Percentiles rank a stretch among this genome's conserved stretches.
Evolutionary conservation across 2,329 filamentous ascomycete genomes (phyloP).

Genomic region (Shiraia sp.): DNA sequence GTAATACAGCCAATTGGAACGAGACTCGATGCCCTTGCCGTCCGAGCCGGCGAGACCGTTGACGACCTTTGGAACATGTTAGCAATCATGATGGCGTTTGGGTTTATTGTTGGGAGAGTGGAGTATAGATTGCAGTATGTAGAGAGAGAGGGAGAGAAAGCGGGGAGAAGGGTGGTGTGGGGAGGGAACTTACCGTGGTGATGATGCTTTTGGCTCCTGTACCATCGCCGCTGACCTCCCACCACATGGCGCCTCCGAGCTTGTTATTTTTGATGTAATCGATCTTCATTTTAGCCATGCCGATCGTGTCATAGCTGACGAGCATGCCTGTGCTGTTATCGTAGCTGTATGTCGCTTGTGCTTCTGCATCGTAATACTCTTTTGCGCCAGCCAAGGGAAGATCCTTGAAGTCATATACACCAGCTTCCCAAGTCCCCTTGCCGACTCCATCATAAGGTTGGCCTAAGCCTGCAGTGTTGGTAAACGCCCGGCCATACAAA

Average conservation of each 20-base stretch:
- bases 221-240: slow-evolving; percentile 83
- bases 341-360: slow-evolving; percentile 78
- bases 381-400: slow-evolving; percentile 70
- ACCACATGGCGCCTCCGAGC: slow-evolving; percentile 95
- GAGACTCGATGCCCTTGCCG: slow-evolving; percentile 51
- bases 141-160: too few species aligned
- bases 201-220: slow-evolving; percentile 66
- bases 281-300: slow-evolving; percentile 70
- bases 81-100: slow-evolving; percentile 1
- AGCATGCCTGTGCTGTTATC: slow-evolving; percentile 65
- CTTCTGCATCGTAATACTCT: slow-evolving; percentile 66
- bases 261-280: slow-evolving; percentile 67
- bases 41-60: slow-evolving; percentile 45
- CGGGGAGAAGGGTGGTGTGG: too few species aligned
- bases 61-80: slow-evolving; percentile 32
- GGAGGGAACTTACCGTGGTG: slow-evolving; percentile 42
- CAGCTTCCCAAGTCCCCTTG: slow-evolving; percentile 77
- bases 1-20: slow-evolving; percentile 52
- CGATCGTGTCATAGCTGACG: slow-evolving; percentile 75
- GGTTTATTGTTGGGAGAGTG: slow-evolving; percentile 6
- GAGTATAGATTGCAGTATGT: too few species aligned
- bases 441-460: slow-evolving; percentile 71
- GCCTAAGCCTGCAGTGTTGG: slow-evolving; percentile 76
- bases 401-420: slow-evolving; percentile 83
- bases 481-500: slow-evolving; percentile 85